Percentiles rank a stretch among this genome's conserved stretches.
Evolutionary conservation across 1,284 basidiomycete genomes (phyloP).

Genomic region (Melanopsichium pennsylvanicum): DNA sequence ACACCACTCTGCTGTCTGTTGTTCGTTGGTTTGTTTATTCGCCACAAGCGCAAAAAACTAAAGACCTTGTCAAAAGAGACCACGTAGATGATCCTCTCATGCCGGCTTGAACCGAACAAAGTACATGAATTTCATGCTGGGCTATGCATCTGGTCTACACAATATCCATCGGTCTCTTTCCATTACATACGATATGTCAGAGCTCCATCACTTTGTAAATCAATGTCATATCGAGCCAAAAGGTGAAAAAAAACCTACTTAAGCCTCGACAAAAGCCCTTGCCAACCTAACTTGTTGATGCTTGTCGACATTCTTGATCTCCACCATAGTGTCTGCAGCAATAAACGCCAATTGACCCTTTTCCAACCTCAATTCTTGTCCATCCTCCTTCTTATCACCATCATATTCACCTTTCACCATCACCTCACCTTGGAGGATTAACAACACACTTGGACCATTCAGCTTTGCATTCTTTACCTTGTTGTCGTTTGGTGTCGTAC

Average conservation of each 20-base stretch:
- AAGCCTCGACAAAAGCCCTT: slow-evolving; percentile 41
- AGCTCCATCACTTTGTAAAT: no score
- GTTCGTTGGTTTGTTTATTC: no score
- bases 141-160: no score
- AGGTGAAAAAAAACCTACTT: background rate
- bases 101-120: no score
- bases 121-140: no score
- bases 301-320: background rate
- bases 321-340: slow-evolving; percentile 75
- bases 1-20: no score
- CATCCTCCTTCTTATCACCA: background rate
- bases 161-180: no score
- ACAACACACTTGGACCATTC: slow-evolving; percentile 83
- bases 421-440: slow-evolving; percentile 76
- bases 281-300: slow-evolving; percentile 7
- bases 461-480: slow-evolving; percentile 73
- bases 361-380: slow-evolving; percentile 36
- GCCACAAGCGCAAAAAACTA: no score
- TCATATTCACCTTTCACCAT: slow-evolving; percentile 12
- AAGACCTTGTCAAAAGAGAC: no score
- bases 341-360: slow-evolving; percentile 84
- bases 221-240: background rate
- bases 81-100: no score
- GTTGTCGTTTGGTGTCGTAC: slow-evolving; percentile 67
- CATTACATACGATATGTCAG: no score